A percentile compares a stretch with the other conserved stretches of the same genome.
Conservation (phyloP, 306 rosid species). For the Prunus fruticosa region DNA sequence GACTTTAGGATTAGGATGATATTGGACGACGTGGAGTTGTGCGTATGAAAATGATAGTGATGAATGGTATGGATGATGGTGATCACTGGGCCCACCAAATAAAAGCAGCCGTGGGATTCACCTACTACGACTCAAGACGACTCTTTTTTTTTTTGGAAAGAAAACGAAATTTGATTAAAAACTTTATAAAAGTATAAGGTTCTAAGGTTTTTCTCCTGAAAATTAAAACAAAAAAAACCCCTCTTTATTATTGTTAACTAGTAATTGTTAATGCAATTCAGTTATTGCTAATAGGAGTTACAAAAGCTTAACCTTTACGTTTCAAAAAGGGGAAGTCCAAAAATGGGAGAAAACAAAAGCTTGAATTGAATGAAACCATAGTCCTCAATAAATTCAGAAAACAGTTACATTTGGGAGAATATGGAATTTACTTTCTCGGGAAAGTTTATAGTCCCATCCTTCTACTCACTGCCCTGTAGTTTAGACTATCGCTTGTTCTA, state of each 20-base stretch:
- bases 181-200: too few species aligned
- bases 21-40: constrained; percentile 18
- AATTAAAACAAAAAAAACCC: neutral
- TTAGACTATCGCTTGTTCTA: too few species aligned
- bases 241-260: constrained; percentile 1
- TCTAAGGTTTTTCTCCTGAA: neutral
- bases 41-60: constrained; percentile 11
- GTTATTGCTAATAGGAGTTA: constrained; percentile 8
- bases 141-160: too few species aligned
- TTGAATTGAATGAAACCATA: neutral
- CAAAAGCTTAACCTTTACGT: constrained; percentile 10
- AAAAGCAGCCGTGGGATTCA: constrained; percentile 17
- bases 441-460: neutral
- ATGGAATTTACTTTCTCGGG: neutral
- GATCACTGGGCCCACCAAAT: constrained; percentile 22
- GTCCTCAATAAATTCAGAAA: neutral
- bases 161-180: too few species aligned
- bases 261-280: constrained; percentile 1
- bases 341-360: too few species aligned
- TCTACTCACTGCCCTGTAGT: neutral
- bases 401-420: neutral
- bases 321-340: constrained; percentile 6
- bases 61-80: constrained; percentile 12
- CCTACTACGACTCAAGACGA: constrained; percentile 12
- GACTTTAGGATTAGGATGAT: neutral